Evolutionary conservation across 2,329 filamentous ascomycete species (phyloP).

Genomic region (Bertia moriformis): DNA sequence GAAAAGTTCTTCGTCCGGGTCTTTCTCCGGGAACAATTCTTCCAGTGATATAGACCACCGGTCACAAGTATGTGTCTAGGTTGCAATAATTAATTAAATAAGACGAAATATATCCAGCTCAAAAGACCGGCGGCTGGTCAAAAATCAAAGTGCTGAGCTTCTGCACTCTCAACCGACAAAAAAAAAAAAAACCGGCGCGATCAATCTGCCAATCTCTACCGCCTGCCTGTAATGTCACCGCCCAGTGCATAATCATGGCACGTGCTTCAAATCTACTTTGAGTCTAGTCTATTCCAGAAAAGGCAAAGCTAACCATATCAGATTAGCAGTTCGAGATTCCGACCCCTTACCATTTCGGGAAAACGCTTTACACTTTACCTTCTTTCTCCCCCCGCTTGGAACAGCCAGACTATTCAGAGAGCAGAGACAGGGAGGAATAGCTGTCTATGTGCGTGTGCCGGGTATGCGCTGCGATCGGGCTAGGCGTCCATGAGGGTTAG

Average conservation of each 20-base stretch:
- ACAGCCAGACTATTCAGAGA: not conserved
- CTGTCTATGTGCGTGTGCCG: too few relatives aligned
- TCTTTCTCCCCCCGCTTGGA: not conserved
- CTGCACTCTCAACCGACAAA: too few relatives aligned
- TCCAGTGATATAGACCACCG: not conserved
- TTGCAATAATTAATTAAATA: not conserved
- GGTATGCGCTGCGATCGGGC: too few relatives aligned
- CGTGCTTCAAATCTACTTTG: too few relatives aligned
- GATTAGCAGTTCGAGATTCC: not conserved
- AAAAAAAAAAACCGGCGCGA: too few relatives aligned
- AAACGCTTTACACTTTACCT: not conserved
- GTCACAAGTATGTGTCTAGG: not conserved
- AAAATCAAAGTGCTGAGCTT: too few relatives aligned
- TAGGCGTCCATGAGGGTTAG: too few relatives aligned
- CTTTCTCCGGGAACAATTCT: not conserved
- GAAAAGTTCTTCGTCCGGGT: not conserved
- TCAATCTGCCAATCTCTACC: not conserved
- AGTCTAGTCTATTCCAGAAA: not conserved
- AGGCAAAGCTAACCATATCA: not conserved
- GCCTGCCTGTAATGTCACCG: not conserved
- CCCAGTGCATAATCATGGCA: not conserved
- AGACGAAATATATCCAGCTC: too few relatives aligned
- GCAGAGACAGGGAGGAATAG: too few relatives aligned
- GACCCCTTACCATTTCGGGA: not conserved
- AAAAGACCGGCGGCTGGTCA: too few relatives aligned